phyloP scores from a whole-genome alignment of 2,329 filamentous ascomycete genomes.

The Hawksworthiomyces lignivorus region DNA sequence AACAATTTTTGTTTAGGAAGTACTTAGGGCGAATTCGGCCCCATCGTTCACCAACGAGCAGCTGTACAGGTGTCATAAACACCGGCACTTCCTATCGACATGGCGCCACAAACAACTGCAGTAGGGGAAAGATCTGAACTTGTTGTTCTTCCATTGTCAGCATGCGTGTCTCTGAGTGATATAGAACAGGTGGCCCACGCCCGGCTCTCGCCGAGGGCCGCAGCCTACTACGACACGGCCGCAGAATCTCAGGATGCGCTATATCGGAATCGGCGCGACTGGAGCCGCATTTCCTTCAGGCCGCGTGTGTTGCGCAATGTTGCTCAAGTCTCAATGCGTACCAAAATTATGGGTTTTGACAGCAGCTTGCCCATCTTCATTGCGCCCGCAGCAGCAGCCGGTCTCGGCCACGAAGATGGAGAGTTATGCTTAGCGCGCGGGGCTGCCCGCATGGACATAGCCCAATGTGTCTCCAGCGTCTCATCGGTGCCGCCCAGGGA shows the following conservation, averaged over 20 bases:
- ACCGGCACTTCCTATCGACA: background rate
- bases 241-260: slow-evolving; percentile 7
- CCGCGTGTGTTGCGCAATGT: slow-evolving; percentile 12
- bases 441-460: slow-evolving; percentile 12
- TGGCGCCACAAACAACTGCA: no score
- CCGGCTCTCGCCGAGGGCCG: slow-evolving; percentile 5
- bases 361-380: slow-evolving; percentile 13
- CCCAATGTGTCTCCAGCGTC: slow-evolving; percentile 12
- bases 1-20: no score
- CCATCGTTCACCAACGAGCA: no score
- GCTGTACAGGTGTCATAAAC: no score
- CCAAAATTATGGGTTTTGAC: slow-evolving; percentile 7
- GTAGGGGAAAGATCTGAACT: no score
- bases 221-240: slow-evolving; percentile 7
- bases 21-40: no score
- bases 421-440: slow-evolving; percentile 12
- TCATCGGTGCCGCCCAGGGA: slow-evolving; percentile 7
- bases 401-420: slow-evolving; percentile 11
- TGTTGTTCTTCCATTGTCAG: slow-evolving; percentile 5
- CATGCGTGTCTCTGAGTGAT: slow-evolving; percentile 10
- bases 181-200: slow-evolving; percentile 3
- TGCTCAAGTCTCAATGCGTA: background rate
- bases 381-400: slow-evolving; percentile 10
- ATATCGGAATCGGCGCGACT: slow-evolving; percentile 9
- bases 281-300: slow-evolving; percentile 9